Conservation (phyloP, 73 alveolate genomes). For the Tetrahymena malaccensis region DNA sequence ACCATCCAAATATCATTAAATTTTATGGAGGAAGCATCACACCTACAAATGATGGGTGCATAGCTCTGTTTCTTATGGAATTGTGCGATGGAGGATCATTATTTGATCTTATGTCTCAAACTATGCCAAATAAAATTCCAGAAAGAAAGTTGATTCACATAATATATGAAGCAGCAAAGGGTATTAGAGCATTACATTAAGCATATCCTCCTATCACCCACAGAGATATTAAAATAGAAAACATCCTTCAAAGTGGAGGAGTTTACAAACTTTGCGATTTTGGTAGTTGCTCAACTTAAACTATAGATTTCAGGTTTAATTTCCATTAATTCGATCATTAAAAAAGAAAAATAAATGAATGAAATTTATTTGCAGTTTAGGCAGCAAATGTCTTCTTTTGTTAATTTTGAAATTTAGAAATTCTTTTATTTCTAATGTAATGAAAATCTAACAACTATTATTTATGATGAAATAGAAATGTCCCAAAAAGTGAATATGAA, state of each 20-base stretch:
- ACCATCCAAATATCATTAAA: slow-evolving; percentile 21
- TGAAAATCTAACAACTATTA: not conserved
- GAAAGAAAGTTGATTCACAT: not conserved
- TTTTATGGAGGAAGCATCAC: slow-evolving; percentile 19
- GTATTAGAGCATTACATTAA: slow-evolving; percentile 15
- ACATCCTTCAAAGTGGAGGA: slow-evolving; percentile 69
- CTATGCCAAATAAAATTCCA: not conserved
- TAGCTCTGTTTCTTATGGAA: slow-evolving; percentile 18
- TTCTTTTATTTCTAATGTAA: not conserved
- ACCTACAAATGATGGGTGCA: not conserved
- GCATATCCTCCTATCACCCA: slow-evolving; percentile 24
- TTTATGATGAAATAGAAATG: slow-evolving; percentile 23
- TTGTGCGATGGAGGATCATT: slow-evolving; percentile 32
- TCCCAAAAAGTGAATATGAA: slow-evolving; percentile 51
- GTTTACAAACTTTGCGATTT: slow-evolving; percentile 93
- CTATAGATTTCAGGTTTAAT: slow-evolving; percentile 31
- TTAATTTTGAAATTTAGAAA: too few relatives aligned
- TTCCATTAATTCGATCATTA: not conserved
- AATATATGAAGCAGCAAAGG: slow-evolving; percentile 10
- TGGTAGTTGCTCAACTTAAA: slow-evolving; percentile 78
- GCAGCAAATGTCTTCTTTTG: not conserved
- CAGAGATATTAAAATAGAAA: slow-evolving; percentile 93
- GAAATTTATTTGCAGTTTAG: not conserved
- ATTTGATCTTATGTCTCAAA: slow-evolving; percentile 33
- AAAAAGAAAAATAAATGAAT: too few relatives aligned